A percentile compares a stretch with the other conserved stretches of the same genome.
Evolutionary conservation across 257 asterid species (phyloP).

Genomic region (Leonotis leonurus): DNA sequence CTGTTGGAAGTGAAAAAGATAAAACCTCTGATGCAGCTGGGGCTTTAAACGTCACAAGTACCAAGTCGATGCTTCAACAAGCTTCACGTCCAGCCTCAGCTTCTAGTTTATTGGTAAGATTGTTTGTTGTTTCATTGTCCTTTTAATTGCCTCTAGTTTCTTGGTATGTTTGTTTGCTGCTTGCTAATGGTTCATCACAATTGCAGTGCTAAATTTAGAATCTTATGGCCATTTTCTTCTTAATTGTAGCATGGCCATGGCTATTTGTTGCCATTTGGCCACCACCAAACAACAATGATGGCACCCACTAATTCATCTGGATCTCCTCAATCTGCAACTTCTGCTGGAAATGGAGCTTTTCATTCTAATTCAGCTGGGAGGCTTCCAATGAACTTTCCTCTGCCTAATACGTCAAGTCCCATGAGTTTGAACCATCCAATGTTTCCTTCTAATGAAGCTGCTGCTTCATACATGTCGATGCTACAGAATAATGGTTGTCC

Average conservation of each 20-base stretch:
- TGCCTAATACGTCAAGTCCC: conserved; percentile 25
- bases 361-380: conserved; percentile 23
- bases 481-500: conserved; percentile 33
- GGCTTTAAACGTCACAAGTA: too few species aligned
- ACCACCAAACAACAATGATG: conserved; percentile 25
- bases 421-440: conserved; percentile 25
- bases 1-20: too few species aligned
- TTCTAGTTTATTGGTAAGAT: conserved; percentile 37
- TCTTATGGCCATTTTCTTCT: conserved; percentile 1
- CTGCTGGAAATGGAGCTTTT: conserved; percentile 21
- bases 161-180: conserved; percentile 26
- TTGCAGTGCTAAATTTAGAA: background rate
- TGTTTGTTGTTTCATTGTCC: background rate
- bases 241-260: conserved; percentile 34
- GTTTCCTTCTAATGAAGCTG: conserved; percentile 31
- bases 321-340: conserved; percentile 25
- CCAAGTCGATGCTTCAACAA: conserved; percentile 32
- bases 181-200: conserved; percentile 8
- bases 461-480: conserved; percentile 33
- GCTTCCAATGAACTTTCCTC: conserved; percentile 19
- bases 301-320: conserved; percentile 27
- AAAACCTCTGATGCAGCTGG: conserved; percentile 30
- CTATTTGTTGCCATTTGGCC: conserved; percentile 28
- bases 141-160: conserved; percentile 22
- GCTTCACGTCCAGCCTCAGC: conserved; percentile 27